A percentile compares a stretch with the other conserved stretches of the same genome.
Evolutionary conservation across 129 eudicot species (phyloP).

Genomic region (Flaveria sonorensis): DNA sequence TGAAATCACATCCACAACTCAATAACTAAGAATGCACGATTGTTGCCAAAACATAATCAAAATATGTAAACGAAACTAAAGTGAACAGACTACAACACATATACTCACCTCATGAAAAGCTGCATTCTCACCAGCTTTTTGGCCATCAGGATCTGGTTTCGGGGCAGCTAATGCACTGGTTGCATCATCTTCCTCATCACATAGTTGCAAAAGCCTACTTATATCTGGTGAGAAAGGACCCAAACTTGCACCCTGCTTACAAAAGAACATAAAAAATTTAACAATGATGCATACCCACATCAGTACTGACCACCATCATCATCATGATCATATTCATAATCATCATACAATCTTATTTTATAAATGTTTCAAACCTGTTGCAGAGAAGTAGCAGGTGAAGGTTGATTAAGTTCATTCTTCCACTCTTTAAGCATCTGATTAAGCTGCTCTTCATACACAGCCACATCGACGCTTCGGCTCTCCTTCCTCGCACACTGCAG

Average conservation of each 20-base stretch:
- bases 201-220: conserved; percentile 64
- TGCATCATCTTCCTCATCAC: conserved; percentile 94
- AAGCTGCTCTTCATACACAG: conserved; percentile 86
- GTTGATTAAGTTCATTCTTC: conserved; percentile 89
- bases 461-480: conserved; percentile 74
- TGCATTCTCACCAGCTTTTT: conserved; percentile 38
- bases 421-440: conserved; percentile 95
- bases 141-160: conserved; percentile 74
- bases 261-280: not conserved
- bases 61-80: not conserved
- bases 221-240: conserved; percentile 72
- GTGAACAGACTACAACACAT: not conserved
- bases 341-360: not conserved
- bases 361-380: conserved; percentile 48
- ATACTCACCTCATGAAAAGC: conserved; percentile 50
- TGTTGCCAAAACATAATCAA: not conserved
- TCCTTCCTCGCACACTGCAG: conserved; percentile 94
- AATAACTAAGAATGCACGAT: not conserved
- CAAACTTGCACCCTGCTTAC: conserved; percentile 64
- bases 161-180: conserved; percentile 76
- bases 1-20: conserved; percentile 12
- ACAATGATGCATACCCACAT: not conserved
- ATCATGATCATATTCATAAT: not conserved
- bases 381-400: conserved; percentile 89
- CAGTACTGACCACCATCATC: not conserved